These are phyloP conservation scores for Colletotrichum sansevieriae DNA, from an alignment of 2,329 filamentous ascomycete species.

Conservation along the genomic window DNA sequence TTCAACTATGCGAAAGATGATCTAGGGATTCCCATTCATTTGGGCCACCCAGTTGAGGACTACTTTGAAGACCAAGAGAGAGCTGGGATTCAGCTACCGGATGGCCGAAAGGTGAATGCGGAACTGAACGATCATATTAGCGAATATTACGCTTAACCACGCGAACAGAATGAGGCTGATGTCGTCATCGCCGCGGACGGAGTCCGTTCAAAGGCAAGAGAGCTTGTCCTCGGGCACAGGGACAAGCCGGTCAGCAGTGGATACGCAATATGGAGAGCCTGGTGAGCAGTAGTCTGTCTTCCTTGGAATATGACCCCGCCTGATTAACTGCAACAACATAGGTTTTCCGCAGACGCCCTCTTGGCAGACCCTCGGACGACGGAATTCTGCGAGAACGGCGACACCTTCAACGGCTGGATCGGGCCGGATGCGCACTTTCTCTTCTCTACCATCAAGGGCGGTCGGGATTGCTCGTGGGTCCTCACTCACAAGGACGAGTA, in stretches of 20 bases:
- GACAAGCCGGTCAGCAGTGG: neutral
- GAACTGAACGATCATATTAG: too few relatives aligned
- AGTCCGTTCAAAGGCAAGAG: neutral
- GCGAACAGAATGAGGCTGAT: fast-evolving
- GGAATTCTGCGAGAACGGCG: neutral
- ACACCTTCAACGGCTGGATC: slow-evolving; percentile 8
- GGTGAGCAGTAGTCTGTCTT: neutral
- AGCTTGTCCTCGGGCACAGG: slow-evolving; percentile 1
- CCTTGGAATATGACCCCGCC: fast-evolving
- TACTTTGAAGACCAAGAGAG: neutral
- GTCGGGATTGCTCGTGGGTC: neutral
- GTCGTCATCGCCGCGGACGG: neutral
- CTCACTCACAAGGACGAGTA: neutral
- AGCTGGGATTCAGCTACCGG: neutral
- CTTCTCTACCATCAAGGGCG: neutral
- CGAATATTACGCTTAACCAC: neutral
- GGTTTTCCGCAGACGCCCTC: neutral
- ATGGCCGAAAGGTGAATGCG: neutral
- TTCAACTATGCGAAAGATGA: slow-evolving; percentile 69
- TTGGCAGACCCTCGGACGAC: neutral
- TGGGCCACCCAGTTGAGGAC: neutral
- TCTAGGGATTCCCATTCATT: neutral
- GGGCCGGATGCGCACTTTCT: neutral
- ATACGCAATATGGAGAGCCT: neutral
- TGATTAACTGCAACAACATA: neutral